A percentile compares a stretch with the other conserved stretches of the same genome.
These are phyloP conservation scores for Phytophthora colocasiae DNA, from an alignment of 352 stramenopile species.

Conservation along the genomic window DNA sequence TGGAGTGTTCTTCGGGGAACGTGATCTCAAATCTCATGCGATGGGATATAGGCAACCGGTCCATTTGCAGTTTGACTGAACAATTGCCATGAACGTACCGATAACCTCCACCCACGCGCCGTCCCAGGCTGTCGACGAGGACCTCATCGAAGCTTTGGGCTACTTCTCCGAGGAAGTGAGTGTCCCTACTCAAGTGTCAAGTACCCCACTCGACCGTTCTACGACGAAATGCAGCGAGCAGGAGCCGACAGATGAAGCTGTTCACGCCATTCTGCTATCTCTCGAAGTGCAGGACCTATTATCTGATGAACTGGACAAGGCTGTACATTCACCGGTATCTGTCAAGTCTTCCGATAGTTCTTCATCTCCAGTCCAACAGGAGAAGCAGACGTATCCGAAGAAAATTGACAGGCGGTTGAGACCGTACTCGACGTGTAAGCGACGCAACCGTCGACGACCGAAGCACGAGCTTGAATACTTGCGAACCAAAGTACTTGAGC, in stretches of 20 bases:
- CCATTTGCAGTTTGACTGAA: conserved; percentile 21
- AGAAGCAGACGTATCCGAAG: conserved; percentile 9
- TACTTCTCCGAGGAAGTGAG: conserved; percentile 29
- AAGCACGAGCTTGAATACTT: conserved; percentile 48
- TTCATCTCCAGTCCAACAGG: not conserved
- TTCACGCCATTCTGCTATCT: conserved; percentile 32
- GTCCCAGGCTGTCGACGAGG: conserved; percentile 13
- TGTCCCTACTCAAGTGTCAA: conserved; percentile 5
- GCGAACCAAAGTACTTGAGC: conserved; percentile 28
- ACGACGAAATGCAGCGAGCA: conserved; percentile 2
- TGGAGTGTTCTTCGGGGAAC: conserved; percentile 1
- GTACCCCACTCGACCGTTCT: not conserved
- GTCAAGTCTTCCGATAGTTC: not conserved
- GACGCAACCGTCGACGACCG: conserved; percentile 34
- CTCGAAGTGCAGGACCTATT: conserved; percentile 30
- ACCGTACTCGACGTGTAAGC: conserved; percentile 30
- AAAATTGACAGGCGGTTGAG: conserved; percentile 28
- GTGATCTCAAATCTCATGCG: conserved; percentile 10
- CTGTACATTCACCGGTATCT: not conserved
- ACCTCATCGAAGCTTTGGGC: conserved; percentile 34
- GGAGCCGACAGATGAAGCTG: conserved; percentile 2
- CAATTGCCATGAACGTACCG: conserved; percentile 5
- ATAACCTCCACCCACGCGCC: not conserved
- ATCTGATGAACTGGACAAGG: conserved; percentile 7
- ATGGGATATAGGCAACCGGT: conserved; percentile 12